Base-by-base conservation (phyloP, 75 land plant species). In the Adiantum capillusveneris region DNA sequence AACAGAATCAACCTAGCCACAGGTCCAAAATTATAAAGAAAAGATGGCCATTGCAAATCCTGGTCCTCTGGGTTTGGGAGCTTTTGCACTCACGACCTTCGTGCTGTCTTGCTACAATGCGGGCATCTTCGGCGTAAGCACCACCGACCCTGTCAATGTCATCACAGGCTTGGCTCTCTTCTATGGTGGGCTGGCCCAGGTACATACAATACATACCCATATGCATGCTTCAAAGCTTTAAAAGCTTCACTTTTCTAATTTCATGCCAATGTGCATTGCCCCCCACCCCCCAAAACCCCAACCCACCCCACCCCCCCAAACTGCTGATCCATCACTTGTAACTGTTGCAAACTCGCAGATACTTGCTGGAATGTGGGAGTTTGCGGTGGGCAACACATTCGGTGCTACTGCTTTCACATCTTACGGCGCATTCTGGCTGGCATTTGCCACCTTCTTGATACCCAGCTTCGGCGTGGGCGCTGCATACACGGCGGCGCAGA, bases 381-480 rank as follows among this genome's bases (percentile, higher is more conserved):
- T 63, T 39, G 22, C 9, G 29, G 20, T 39, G 5, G 65, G 65
- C 19, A 30, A 63, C 53, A 48, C 65, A 9, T 63, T 63, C 24
- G 65, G 53, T 6, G 65, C 65, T 37, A 63, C 65, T 11, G 55
- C 65, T 20, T 63, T 48, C 52, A 31, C 65, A 13, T 63, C 65
- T 22, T 63, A 63, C 55, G 65, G 65, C 29, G 65, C 39, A 6
- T 63, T 63, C 65, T 63, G 56, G 65, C 65, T 63, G 11, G 44
- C 65, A 6, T 63, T 45, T 31, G 53, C 65, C 16, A 31, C 31
- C 12, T 45, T 63, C 11, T 52, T 29, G 21, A 43, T 63, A 9
- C 65, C 65, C 6, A 18, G 65, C 31, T 63, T 50, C 34, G 65
- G 65, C 19, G 55, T 63, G 11, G 19, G 0, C 14, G 65, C 44